These are phyloP conservation scores for Colletotrichum gloeosporioides DNA, from an alignment of 2,329 filamentous ascomycete genomes.

Conservation along the genomic window DNA sequence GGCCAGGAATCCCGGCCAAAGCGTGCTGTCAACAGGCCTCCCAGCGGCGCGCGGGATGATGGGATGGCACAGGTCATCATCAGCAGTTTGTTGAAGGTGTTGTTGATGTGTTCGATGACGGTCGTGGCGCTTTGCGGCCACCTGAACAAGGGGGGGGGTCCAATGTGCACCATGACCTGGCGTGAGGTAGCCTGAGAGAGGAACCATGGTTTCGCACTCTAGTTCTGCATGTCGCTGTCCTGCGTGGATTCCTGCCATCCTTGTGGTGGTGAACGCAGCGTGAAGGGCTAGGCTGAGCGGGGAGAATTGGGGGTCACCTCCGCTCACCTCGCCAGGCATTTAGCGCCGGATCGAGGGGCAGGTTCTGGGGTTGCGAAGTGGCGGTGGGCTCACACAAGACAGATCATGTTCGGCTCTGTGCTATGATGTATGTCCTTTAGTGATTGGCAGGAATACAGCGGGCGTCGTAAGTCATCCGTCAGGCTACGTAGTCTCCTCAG, in stretches of 20 bases:
- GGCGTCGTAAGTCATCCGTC: neutral
- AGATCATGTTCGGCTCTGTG: neutral
- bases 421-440: neutral
- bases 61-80: neutral
- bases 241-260: neutral
- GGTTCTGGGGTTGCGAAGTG: neutral
- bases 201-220: neutral
- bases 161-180: neutral
- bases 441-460: neutral
- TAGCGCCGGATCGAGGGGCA: slow-evolving; percentile 10
- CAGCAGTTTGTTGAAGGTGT: neutral
- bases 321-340: slow-evolving; percentile 1
- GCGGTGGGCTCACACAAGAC: slow-evolving; percentile 4
- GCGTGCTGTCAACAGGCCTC: neutral
- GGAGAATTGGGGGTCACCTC: slow-evolving; percentile 8
- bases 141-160: neutral
- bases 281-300: neutral
- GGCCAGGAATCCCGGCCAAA: neutral
- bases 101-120: neutral
- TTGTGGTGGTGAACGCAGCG: neutral
- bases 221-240: neutral
- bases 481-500: neutral
- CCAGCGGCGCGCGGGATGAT: slow-evolving; percentile 3
- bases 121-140: neutral
- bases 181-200: neutral